These are phyloP conservation scores for Solanum tarijense DNA, from an alignment of 257 asterid species.

Conservation along the genomic window DNA sequence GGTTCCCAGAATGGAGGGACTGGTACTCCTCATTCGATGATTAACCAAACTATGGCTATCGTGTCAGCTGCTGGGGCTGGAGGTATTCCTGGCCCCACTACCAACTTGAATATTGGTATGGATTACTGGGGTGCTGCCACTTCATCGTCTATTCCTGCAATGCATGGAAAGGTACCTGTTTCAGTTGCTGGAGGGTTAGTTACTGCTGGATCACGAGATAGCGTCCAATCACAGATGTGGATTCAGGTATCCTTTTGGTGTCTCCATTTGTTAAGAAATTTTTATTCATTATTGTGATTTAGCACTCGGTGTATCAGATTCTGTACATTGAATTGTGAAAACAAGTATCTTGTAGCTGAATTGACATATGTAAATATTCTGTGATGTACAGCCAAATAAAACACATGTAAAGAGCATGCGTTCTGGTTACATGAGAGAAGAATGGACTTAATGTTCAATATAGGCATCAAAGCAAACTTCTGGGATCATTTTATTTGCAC, in stretches of 20 bases:
- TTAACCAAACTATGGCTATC: conserved; percentile 28
- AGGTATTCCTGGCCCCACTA: conserved; percentile 75
- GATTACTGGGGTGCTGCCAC: conserved; percentile 76
- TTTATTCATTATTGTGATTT: not conserved
- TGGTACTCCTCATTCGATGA: conserved; percentile 26
- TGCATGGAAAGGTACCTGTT: conserved; percentile 55
- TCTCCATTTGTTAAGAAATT: not conserved
- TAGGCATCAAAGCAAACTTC: not conserved
- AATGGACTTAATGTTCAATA: not conserved
- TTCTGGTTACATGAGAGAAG: not conserved
- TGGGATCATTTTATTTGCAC: not conserved
- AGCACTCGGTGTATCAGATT: not conserved
- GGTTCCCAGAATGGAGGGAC: conserved; percentile 57
- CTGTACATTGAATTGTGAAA: not conserved
- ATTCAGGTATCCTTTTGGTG: conserved; percentile 36
- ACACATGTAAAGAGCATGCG: not conserved
- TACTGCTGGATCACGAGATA: conserved; percentile 53
- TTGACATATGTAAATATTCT: not conserved
- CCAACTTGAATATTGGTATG: conserved; percentile 86
- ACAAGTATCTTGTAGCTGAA: not conserved
- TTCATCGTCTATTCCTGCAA: conserved; percentile 49
- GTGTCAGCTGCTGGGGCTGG: conserved; percentile 48
- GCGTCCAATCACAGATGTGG: conserved; percentile 67
- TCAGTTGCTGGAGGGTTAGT: conserved; percentile 50
- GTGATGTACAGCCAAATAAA: not conserved